Evolutionary conservation across 2,329 filamentous ascomycete species (phyloP).

Genomic region (Ceratocystis destructans): DNA sequence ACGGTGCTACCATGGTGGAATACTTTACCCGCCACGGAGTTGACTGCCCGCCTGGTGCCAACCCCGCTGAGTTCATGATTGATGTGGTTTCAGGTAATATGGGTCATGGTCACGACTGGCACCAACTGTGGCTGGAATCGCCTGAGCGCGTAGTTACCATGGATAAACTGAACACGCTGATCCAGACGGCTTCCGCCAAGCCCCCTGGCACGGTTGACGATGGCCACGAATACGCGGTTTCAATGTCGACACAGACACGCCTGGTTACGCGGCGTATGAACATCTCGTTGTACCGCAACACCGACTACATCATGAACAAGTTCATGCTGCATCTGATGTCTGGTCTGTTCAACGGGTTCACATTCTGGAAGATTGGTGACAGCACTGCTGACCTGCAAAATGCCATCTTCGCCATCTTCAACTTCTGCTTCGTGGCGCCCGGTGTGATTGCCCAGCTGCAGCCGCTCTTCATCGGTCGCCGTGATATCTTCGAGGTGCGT

Average conservation of each 20-base stretch:
- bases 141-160: slow-evolving; percentile 42
- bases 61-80: slow-evolving; percentile 68
- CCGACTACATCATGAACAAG: slow-evolving; percentile 53
- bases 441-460: slow-evolving; percentile 46
- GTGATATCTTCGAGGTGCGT: slow-evolving; percentile 43
- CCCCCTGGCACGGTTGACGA: slow-evolving; percentile 31
- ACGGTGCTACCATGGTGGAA: slow-evolving; percentile 37
- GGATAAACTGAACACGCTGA: slow-evolving; percentile 50
- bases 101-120: slow-evolving; percentile 44
- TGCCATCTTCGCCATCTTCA: slow-evolving; percentile 46
- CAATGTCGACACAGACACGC: slow-evolving; percentile 48
- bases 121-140: slow-evolving; percentile 55
- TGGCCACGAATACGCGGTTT: slow-evolving; percentile 58
- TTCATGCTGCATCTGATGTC: slow-evolving; percentile 40
- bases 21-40: slow-evolving; percentile 57
- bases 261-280: slow-evolving; percentile 52
- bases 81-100: slow-evolving; percentile 39
- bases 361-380: slow-evolving; percentile 45
- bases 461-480: slow-evolving; percentile 42
- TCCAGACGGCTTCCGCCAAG: slow-evolving; percentile 38
- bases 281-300: slow-evolving; percentile 50
- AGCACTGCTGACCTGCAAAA: slow-evolving; percentile 39
- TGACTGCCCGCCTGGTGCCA: slow-evolving; percentile 46
- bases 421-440: slow-evolving; percentile 48
- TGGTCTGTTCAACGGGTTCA: slow-evolving; percentile 47